phyloP scores from a whole-genome alignment of 352 stramenopile genomes.

The Phytopythium kandeliae region DNA sequence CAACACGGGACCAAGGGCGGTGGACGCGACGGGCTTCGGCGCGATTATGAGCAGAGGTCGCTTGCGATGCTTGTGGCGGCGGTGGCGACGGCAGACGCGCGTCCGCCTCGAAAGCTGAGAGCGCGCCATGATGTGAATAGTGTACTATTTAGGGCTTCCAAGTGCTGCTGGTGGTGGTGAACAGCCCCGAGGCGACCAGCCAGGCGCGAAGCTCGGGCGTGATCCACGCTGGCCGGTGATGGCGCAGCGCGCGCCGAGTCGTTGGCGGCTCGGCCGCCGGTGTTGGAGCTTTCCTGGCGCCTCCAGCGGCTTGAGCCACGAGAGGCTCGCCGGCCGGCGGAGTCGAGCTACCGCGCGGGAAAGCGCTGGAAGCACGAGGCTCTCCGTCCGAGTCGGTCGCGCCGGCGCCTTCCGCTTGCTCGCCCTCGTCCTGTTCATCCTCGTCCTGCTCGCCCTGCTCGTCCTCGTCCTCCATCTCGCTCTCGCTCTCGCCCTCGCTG shows the following conservation, averaged over 20 bases:
- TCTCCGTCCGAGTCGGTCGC: not conserved
- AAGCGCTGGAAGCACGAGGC: not conserved
- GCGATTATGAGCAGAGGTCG: not conserved
- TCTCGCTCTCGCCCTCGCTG: slow-evolving; percentile 6
- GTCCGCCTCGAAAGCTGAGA: no score
- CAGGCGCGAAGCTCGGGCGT: slow-evolving; percentile 45
- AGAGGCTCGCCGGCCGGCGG: no score
- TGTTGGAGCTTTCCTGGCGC: no score
- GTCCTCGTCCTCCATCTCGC: slow-evolving; percentile 5
- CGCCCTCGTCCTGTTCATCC: not conserved
- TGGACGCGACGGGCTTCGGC: not conserved
- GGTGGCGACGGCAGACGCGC: no score
- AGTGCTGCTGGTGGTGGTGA: slow-evolving; percentile 18
- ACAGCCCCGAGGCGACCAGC: slow-evolving; percentile 43
- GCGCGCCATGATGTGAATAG: slow-evolving; percentile 4
- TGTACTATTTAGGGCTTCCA: slow-evolving; percentile 7
- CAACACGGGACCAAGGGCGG: no score
- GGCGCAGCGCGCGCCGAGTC: slow-evolving; percentile 8
- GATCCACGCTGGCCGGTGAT: slow-evolving; percentile 58
- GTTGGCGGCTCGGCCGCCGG: not conserved
- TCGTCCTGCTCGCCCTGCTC: slow-evolving; percentile 3
- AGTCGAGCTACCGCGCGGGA: no score
- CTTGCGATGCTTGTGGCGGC: not conserved
- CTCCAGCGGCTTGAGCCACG: no score
- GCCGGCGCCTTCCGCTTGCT: not conserved